Percentiles rank a stretch among this genome's conserved stretches.
Evolutionary conservation across 139 green algal species (phyloP).

Genomic region (Chlamydomonas sp.): DNA sequence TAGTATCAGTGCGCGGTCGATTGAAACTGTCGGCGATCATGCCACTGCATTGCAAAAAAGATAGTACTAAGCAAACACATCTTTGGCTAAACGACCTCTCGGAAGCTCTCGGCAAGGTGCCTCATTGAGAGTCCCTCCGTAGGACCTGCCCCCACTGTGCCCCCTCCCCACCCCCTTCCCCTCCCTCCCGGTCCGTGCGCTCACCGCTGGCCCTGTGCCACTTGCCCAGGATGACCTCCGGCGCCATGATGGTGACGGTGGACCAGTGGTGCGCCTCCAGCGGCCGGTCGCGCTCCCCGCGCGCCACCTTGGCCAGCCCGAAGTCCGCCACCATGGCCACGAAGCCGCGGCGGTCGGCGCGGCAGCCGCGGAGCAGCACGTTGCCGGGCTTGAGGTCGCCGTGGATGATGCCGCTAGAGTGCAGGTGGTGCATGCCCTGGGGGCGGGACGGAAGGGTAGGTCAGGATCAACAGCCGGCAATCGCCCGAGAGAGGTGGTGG

Average conservation of each 20-base stretch:
- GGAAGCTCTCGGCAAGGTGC: background rate
- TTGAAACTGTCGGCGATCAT: background rate
- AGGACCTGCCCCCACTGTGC: background rate
- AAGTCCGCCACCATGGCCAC: slow-evolving; percentile 4
- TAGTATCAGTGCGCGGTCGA: background rate
- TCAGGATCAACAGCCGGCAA: too few relatives aligned
- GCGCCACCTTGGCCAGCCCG: slow-evolving; percentile 2
- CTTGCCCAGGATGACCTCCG: slow-evolving; percentile 13
- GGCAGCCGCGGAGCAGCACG: slow-evolving; percentile 19
- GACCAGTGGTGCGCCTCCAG: slow-evolving; percentile 22
- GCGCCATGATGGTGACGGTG: slow-evolving; percentile 23
- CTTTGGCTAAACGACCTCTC: too few relatives aligned
- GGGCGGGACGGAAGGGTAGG: too few relatives aligned
- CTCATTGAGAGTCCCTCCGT: too few relatives aligned
- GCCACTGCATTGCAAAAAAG: too few relatives aligned
- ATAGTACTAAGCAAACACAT: too few relatives aligned
- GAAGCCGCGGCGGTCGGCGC: slow-evolving; percentile 8
- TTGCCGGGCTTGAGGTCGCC: slow-evolving; percentile 28
- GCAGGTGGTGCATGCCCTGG: slow-evolving; percentile 11
- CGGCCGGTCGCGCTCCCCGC: background rate
- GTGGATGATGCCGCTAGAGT: slow-evolving; percentile 13
- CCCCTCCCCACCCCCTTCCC: background rate
- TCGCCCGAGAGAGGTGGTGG: too few relatives aligned
- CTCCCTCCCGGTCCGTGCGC: background rate
- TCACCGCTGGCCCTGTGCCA: slow-evolving; percentile 26